These are phyloP conservation scores for Pichia occidentalis DNA, from an alignment of 805 yeast species.

Conservation along the genomic window DNA sequence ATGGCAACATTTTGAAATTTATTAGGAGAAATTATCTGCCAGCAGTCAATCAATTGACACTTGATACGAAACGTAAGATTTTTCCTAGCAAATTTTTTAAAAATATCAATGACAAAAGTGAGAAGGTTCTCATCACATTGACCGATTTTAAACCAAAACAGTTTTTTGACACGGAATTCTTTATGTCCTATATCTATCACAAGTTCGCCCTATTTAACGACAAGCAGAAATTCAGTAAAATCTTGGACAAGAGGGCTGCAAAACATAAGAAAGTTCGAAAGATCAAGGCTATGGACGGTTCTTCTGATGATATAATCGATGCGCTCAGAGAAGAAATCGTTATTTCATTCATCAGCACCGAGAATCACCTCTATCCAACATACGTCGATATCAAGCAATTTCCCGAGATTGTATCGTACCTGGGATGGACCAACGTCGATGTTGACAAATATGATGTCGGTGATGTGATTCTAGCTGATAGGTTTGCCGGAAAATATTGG, in stretches of 20 bases:
- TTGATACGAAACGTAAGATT: slow-evolving; percentile 30
- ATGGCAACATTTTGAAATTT: slow-evolving; percentile 42
- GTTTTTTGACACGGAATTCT: slow-evolving; percentile 18
- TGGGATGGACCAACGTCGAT: slow-evolving; percentile 34
- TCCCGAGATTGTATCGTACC: slow-evolving; percentile 15
- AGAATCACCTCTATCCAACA: slow-evolving; percentile 35
- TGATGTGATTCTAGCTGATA: slow-evolving; percentile 48
- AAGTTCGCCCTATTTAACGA: slow-evolving; percentile 35
- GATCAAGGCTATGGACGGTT: slow-evolving; percentile 39
- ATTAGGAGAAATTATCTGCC: slow-evolving; percentile 46
- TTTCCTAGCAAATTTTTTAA: slow-evolving; percentile 29
- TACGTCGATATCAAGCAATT: slow-evolving; percentile 44
- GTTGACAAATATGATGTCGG: slow-evolving; percentile 38
- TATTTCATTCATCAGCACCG: slow-evolving; percentile 27
- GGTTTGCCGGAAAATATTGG: slow-evolving; percentile 27
- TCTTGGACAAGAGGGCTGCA: slow-evolving; percentile 24
- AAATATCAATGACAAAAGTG: slow-evolving; percentile 28
- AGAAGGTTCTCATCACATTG: slow-evolving; percentile 43
- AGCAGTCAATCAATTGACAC: slow-evolving; percentile 44
- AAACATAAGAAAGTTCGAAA: slow-evolving; percentile 40
- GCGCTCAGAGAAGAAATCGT: slow-evolving; percentile 49
- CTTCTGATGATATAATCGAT: slow-evolving; percentile 36
- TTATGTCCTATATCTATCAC: slow-evolving; percentile 39
- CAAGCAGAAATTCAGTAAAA: slow-evolving; percentile 31
- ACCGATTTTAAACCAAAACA: slow-evolving; percentile 35